phyloP scores from a whole-genome alignment of 1,139 yeast genomes.

The Magnusiomyces tetraspermus region DNA sequence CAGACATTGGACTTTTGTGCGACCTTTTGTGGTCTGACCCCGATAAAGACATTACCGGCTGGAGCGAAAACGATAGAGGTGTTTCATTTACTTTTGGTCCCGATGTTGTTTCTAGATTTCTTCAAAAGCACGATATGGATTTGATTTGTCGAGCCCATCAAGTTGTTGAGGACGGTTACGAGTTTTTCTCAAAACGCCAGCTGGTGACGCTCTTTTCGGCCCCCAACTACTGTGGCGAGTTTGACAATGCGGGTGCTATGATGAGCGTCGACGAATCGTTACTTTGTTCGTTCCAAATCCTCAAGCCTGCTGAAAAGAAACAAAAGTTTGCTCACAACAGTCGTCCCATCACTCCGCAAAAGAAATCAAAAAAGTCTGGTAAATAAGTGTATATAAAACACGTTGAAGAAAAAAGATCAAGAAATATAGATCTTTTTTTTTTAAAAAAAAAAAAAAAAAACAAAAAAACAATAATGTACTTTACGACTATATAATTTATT shows the following conservation, averaged over 20 bases:
- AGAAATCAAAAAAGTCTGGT: slow-evolving; percentile 47
- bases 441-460: no score
- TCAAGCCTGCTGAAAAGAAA: slow-evolving; percentile 95
- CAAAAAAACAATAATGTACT: no score
- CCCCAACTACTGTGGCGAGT: slow-evolving; percentile 96
- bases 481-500: no score
- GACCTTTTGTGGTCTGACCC: slow-evolving; percentile 97
- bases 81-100: slow-evolving; percentile 87
- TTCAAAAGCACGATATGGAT: slow-evolving; percentile 82
- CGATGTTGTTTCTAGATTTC: slow-evolving; percentile 84
- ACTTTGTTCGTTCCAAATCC: slow-evolving; percentile 80
- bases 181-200: slow-evolving; percentile 87
- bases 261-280: slow-evolving; percentile 94
- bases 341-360: slow-evolving; percentile 58
- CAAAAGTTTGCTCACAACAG: slow-evolving; percentile 55
- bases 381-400: no score
- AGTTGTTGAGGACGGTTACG: slow-evolving; percentile 99
- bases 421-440: no score
- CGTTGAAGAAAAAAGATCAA: no score
- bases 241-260: slow-evolving; percentile 98
- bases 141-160: slow-evolving; percentile 94
- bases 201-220: slow-evolving; percentile 93
- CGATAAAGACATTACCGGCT: slow-evolving; percentile 84
- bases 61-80: slow-evolving; percentile 98
- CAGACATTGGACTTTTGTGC: slow-evolving; percentile 86